These are phyloP conservation scores for Phalaenopsis hybrid DNA, from an alignment of 116 monocot genomes.

Conservation along the genomic window DNA sequence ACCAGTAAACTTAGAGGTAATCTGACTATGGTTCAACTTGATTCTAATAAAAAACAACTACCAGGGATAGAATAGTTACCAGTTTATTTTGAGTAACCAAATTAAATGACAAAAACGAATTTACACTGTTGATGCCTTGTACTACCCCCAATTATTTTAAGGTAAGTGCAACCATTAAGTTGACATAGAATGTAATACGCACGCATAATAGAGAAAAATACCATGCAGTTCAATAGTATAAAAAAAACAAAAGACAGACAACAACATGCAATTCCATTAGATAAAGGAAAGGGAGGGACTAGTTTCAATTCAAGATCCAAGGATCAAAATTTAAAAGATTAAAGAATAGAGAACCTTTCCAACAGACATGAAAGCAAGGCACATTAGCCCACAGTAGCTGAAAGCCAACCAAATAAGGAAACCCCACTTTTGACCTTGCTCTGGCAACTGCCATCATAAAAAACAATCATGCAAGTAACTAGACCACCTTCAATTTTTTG, in stretches of 20 bases:
- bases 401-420: constrained; percentile 98
- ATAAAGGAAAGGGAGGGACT: neutral
- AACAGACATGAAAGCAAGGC: constrained; percentile 63
- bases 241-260: neutral
- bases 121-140: neutral
- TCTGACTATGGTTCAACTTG: neutral
- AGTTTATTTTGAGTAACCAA: neutral
- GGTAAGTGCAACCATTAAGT: neutral
- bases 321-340: neutral
- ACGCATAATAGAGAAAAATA: neutral
- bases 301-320: neutral
- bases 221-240: neutral
- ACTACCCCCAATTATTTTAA: neutral
- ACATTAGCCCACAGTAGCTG: constrained; percentile 84
- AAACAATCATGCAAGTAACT: neutral
- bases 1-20: neutral
- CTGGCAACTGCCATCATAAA: constrained; percentile 62
- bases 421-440: constrained; percentile 99
- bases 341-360: constrained; percentile 57
- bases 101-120: neutral
- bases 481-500: neutral
- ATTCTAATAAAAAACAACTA: neutral
- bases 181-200: neutral
- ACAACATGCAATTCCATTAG: neutral
- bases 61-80: neutral